These are phyloP conservation scores for Crithidia acanthocephali DNA, from an alignment of 208 protist species.

Conservation along the genomic window DNA sequence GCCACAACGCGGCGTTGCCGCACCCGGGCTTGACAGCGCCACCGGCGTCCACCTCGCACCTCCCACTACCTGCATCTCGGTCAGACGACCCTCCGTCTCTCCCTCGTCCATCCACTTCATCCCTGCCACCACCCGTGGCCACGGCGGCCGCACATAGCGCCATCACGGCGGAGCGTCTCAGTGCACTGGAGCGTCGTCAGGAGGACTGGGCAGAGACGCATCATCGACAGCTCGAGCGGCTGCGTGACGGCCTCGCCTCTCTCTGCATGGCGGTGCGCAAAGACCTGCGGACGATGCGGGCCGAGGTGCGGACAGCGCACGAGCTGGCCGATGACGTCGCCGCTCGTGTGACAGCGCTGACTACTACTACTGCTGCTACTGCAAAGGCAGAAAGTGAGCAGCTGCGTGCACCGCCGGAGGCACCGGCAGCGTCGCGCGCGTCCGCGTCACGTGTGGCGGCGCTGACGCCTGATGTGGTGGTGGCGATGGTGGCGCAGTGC, in stretches of 20 bases:
- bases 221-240: slow-evolving; percentile 30
- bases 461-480: slow-evolving; percentile 11
- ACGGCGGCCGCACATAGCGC: neutral
- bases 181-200: slow-evolving; percentile 5
- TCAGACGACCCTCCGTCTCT: no score
- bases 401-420: neutral
- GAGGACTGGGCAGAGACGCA: slow-evolving; percentile 16
- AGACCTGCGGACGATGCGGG: slow-evolving; percentile 54
- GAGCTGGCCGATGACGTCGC: neutral
- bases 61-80: no score
- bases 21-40: no score
- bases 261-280: slow-evolving; percentile 70
- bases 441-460: neutral
- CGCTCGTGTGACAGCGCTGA: neutral
- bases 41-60: no score
- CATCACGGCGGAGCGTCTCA: neutral
- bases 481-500: slow-evolving; percentile 29
- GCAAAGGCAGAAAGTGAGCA: neutral
- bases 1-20: no score
- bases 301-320: slow-evolving; percentile 14
- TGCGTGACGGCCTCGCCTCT: slow-evolving; percentile 65
- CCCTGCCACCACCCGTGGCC: neutral
- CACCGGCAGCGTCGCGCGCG: neutral
- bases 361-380: neutral
- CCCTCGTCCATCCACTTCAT: no score